Evolutionary conservation across 805 yeast species (phyloP).

Genomic region (Debaryomyces tyrocola): DNA sequence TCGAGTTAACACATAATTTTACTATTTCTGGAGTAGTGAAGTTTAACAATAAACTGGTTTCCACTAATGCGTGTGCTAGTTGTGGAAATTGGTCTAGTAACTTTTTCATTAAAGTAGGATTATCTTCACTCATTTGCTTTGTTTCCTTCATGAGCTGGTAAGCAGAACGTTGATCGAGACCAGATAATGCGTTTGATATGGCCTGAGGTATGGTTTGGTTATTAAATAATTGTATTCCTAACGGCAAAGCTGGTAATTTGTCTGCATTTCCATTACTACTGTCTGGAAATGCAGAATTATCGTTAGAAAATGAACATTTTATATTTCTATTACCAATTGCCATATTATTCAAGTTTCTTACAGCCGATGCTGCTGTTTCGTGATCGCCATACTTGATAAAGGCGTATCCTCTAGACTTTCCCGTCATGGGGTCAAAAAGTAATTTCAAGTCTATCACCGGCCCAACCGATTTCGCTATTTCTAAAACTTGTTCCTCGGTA

Average conservation of each 20-base stretch:
- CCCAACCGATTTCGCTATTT: conserved; percentile 83
- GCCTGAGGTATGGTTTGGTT: conserved; percentile 41
- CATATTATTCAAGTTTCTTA: conserved; percentile 80
- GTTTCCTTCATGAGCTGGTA: conserved; percentile 55
- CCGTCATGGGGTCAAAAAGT: conserved; percentile 84
- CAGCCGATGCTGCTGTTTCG: conserved; percentile 89
- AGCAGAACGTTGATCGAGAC: conserved; percentile 49
- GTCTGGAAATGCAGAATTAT: conserved; percentile 21
- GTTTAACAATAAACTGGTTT: conserved; percentile 48
- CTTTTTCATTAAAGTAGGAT: conserved; percentile 58
- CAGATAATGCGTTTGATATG: conserved; percentile 46
- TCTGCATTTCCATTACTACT: conserved; percentile 19
- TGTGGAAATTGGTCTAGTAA: conserved; percentile 76
- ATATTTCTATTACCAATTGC: conserved; percentile 60
- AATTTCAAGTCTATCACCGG: conserved; percentile 77
- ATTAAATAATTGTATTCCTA: conserved; percentile 41
- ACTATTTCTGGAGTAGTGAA: conserved; percentile 35
- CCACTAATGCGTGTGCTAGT: conserved; percentile 78
- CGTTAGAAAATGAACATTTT: conserved; percentile 73
- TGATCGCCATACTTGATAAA: conserved; percentile 79
- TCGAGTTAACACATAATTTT: conserved; percentile 36
- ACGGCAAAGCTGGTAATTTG: conserved; percentile 39
- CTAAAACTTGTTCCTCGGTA: conserved; percentile 90
- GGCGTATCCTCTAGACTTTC: conserved; percentile 88
- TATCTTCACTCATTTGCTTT: conserved; percentile 53